phyloP scores from a whole-genome alignment of 1,284 basidiomycete species.

The Stygiomarasmius scandens region DNA sequence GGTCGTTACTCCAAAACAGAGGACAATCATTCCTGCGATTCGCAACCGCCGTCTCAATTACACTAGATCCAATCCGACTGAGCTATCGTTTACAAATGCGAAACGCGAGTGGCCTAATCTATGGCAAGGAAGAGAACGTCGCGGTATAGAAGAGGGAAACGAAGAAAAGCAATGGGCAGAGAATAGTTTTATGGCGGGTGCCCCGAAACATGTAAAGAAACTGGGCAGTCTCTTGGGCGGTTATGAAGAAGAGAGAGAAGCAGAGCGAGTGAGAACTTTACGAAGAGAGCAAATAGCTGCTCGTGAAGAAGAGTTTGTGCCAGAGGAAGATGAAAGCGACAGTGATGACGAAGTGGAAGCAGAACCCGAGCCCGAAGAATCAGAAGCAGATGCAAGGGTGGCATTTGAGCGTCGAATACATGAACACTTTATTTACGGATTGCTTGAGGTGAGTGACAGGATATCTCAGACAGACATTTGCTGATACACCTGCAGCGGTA shows the following conservation, averaged over 20 bases:
- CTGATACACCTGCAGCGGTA: slow-evolving; percentile 46
- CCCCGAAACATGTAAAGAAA: slow-evolving; percentile 65
- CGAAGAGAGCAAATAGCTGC: slow-evolving; percentile 45
- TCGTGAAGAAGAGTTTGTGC: slow-evolving; percentile 48
- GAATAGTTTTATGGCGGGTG: slow-evolving; percentile 60
- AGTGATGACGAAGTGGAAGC: slow-evolving; percentile 33
- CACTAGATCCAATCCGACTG: slow-evolving; percentile 51
- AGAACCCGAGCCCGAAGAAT: slow-evolving; percentile 33
- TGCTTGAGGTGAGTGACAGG: slow-evolving; percentile 59
- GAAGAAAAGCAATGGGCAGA: slow-evolving; percentile 75
- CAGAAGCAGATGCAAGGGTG: slow-evolving; percentile 48
- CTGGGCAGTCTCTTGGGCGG: slow-evolving; percentile 64
- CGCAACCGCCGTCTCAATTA: slow-evolving; percentile 72
- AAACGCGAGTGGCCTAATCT: slow-evolving; percentile 62
- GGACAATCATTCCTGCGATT: slow-evolving; percentile 61
- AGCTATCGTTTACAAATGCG: slow-evolving; percentile 55
- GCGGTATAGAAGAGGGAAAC: slow-evolving; percentile 52
- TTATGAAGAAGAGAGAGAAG: slow-evolving; percentile 76
- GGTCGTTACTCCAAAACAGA: slow-evolving; percentile 67
- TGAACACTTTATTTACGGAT: slow-evolving; percentile 76
- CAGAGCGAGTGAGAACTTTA: slow-evolving; percentile 54
- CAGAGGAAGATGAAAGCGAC: slow-evolving; percentile 67
- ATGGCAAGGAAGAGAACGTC: slow-evolving; percentile 58
- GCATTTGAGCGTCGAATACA: slow-evolving; percentile 62
- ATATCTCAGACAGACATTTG: neutral